phyloP scores from a whole-genome alignment of 2,329 filamentous ascomycete species.

The Neonectria neomacrospora region DNA sequence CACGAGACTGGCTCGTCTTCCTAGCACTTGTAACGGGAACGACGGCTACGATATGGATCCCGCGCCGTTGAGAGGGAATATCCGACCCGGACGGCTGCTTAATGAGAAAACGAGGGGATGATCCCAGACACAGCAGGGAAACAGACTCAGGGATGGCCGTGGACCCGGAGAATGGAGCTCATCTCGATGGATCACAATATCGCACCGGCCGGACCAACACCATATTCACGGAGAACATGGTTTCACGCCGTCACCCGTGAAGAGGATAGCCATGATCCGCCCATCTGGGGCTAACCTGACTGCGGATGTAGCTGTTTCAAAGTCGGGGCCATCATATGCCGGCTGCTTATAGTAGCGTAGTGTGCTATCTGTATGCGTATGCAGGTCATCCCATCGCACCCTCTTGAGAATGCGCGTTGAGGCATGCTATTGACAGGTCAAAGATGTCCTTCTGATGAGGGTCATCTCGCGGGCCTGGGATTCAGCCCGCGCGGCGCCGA shows the following conservation, averaged over 20 bases:
- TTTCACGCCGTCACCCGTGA: conserved; percentile 29
- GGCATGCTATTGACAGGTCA: conserved; percentile 38
- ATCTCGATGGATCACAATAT: conserved; percentile 18
- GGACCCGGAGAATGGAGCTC: conserved; percentile 10
- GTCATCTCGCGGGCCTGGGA: conserved; percentile 32
- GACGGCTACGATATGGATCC: conserved; percentile 42
- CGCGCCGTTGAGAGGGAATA: conserved; percentile 38
- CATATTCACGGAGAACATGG: conserved; percentile 27
- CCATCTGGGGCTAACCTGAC: conserved; percentile 36
- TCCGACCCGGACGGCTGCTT: conserved; percentile 28
- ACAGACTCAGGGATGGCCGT: conserved; percentile 3
- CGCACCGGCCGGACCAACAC: conserved; percentile 10
- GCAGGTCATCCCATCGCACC: conserved; percentile 37
- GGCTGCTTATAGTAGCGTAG: conserved; percentile 33
- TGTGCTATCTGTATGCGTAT: conserved; percentile 35
- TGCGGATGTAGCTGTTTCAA: conserved; percentile 34
- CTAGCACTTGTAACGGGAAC: conserved; percentile 38
- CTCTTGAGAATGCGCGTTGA: conserved; percentile 32
- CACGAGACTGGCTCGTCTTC: conserved; percentile 36
- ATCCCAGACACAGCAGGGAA: conserved; percentile 2
- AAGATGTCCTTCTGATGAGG: conserved; percentile 33
- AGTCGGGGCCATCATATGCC: conserved; percentile 32
- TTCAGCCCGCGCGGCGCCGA: conserved; percentile 36
- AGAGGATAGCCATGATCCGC: conserved; percentile 26
- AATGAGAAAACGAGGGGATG: conserved; percentile 5